A percentile compares a stretch with the other conserved stretches of the same genome.
Conservation (phyloP, 2,329 filamentous ascomycete genomes). For the Aschersonia sp. region DNA sequence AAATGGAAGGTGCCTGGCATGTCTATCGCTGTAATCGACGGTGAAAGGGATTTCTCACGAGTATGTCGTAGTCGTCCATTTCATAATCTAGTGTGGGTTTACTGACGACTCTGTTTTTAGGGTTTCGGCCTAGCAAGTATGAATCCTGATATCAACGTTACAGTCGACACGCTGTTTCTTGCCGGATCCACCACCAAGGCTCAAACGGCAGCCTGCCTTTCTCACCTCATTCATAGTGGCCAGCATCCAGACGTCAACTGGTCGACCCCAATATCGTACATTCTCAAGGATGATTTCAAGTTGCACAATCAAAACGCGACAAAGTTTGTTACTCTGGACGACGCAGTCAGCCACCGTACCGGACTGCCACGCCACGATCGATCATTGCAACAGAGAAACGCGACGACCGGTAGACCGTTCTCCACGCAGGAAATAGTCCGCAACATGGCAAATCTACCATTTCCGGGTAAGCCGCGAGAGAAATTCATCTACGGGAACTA, state of each 20-base stretch:
- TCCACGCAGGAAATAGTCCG: slow-evolving; percentile 20
- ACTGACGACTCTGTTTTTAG: slow-evolving; percentile 4
- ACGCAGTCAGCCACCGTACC: slow-evolving; percentile 36
- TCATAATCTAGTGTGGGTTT: neutral
- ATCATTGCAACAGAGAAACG: neutral
- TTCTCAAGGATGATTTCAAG: slow-evolving; percentile 38
- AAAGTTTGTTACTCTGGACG: slow-evolving; percentile 34
- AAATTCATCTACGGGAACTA: slow-evolving; percentile 35
- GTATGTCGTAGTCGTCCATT: slow-evolving; percentile 3
- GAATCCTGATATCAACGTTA: slow-evolving; percentile 22
- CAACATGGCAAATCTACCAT: slow-evolving; percentile 28
- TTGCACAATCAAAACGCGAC: slow-evolving; percentile 29
- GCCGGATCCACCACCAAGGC: slow-evolving; percentile 43
- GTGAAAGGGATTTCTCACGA: slow-evolving; percentile 10
- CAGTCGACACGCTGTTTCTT: slow-evolving; percentile 36
- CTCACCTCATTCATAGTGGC: slow-evolving; percentile 34
- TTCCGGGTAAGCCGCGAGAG: slow-evolving; percentile 27
- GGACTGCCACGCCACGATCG: slow-evolving; percentile 18
- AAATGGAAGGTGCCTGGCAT: slow-evolving; percentile 14
- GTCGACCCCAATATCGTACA: slow-evolving; percentile 27
- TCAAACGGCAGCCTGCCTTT: slow-evolving; percentile 32
- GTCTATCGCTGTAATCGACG: slow-evolving; percentile 14
- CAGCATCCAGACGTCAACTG: slow-evolving; percentile 19
- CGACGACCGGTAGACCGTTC: neutral
- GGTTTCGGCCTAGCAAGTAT: slow-evolving; percentile 16